Evolutionary conservation across 352 stramenopile species (phyloP).

Genomic region (Phytophthora syringae): DNA sequence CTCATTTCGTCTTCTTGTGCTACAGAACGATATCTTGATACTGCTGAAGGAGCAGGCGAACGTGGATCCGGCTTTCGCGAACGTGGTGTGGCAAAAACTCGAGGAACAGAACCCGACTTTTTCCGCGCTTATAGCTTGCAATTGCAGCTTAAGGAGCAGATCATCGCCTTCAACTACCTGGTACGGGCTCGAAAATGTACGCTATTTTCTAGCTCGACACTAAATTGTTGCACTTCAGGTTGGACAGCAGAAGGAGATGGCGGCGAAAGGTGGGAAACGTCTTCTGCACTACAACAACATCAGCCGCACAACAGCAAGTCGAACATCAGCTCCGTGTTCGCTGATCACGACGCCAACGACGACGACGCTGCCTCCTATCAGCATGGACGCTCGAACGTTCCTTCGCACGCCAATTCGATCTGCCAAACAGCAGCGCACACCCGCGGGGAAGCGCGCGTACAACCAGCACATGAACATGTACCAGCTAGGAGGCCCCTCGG

Average conservation of each 20-base stretch:
- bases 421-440: slow-evolving; percentile 33
- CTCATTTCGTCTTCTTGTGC: no score
- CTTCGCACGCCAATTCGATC: slow-evolving; percentile 35
- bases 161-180: slow-evolving; percentile 92
- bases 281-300: slow-evolving; percentile 37
- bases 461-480: slow-evolving; percentile 33
- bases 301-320: slow-evolving; percentile 21
- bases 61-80: slow-evolving; percentile 85
- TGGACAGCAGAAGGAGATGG: slow-evolving; percentile 75
- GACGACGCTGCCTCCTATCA: slow-evolving; percentile 42
- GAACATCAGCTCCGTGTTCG: slow-evolving; percentile 20
- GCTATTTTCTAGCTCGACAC: neutral
- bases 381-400: slow-evolving; percentile 36
- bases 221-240: slow-evolving; percentile 41
- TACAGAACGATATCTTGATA: slow-evolving; percentile 69
- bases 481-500: slow-evolving; percentile 25
- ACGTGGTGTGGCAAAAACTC: slow-evolving; percentile 92
- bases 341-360: slow-evolving; percentile 24
- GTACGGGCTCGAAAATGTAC: slow-evolving; percentile 36
- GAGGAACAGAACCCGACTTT: slow-evolving; percentile 92
- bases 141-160: slow-evolving; percentile 91
- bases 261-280: slow-evolving; percentile 51
- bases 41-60: slow-evolving; percentile 74
- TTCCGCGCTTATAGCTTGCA: slow-evolving; percentile 88
- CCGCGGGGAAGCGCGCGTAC: slow-evolving; percentile 27